Conservation (phyloP, 2,329 filamentous ascomycete species). For the Penicillium sp. region DNA sequence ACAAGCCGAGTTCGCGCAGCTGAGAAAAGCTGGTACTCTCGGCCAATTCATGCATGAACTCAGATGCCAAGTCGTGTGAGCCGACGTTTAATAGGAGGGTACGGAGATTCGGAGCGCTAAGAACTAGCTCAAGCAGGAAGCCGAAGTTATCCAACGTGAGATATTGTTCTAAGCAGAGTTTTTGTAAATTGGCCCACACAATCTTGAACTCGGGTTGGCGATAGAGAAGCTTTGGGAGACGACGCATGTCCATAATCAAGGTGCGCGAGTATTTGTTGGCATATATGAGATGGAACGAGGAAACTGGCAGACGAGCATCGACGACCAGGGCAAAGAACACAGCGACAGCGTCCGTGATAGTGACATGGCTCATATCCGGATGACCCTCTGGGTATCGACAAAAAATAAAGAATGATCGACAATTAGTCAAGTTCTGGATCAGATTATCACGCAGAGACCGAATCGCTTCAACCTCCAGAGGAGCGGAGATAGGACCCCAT, state of each 20-base stretch:
- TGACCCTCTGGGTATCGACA: constrained; percentile 29
- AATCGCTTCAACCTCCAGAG: constrained; percentile 21
- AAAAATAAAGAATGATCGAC: constrained; percentile 27
- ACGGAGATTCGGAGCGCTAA: constrained; percentile 23
- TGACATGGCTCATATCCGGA: constrained; percentile 24
- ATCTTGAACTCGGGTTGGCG: constrained; percentile 22
- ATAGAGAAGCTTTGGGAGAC: constrained; percentile 27
- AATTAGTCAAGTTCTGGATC: constrained; percentile 18
- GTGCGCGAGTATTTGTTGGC: constrained; percentile 23
- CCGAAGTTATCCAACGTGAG: constrained; percentile 27
- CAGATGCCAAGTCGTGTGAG: constrained; percentile 23
- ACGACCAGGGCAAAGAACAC: constrained; percentile 26
- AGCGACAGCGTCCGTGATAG: constrained; percentile 24
- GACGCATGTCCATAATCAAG: constrained; percentile 29
- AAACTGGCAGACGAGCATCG: constrained; percentile 19
- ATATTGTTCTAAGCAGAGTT: constrained; percentile 26
- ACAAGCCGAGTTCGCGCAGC: constrained; percentile 22
- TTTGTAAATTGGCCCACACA: constrained; percentile 24
- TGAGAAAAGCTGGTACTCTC: constrained; percentile 18
- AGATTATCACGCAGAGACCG: constrained; percentile 21
- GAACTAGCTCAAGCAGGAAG: constrained; percentile 25
- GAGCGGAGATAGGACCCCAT: constrained; percentile 25
- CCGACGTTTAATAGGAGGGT: constrained; percentile 23
- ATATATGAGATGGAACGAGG: constrained; percentile 25
- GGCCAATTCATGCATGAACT: constrained; percentile 27